Percentiles rank a stretch among this genome's conserved stretches.
These are phyloP conservation scores for Cicer bijugum DNA, from an alignment of 306 rosid species.

Conservation along the genomic window DNA sequence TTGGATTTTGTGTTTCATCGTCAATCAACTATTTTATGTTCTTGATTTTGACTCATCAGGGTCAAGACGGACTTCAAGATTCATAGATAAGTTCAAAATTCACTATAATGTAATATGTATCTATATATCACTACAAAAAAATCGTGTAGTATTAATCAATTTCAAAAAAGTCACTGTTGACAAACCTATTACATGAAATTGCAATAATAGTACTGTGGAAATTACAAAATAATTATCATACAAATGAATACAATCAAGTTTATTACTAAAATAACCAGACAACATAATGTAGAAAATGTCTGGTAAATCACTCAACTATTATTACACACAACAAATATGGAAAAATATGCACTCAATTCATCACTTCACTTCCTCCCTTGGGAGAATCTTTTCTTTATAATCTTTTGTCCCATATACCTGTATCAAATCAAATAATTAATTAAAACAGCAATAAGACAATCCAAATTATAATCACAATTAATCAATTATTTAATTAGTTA, in stretches of 20 bases:
- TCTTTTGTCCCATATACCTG: conserved; percentile 75
- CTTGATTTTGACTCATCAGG: neutral
- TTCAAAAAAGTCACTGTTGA: neutral
- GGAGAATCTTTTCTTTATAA: conserved; percentile 46
- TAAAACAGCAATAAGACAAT: neutral
- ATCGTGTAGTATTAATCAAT: too few relatives aligned
- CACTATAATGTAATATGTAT: too few relatives aligned
- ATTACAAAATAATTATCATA: neutral
- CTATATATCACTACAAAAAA: too few relatives aligned
- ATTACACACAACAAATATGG: conserved; percentile 6
- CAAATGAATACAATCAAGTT: neutral
- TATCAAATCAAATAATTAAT: neutral
- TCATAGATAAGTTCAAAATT: too few relatives aligned
- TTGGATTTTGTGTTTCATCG: conserved; percentile 33
- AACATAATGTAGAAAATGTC: conserved; percentile 2
- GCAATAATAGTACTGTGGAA: neutral
- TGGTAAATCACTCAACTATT: conserved; percentile 22
- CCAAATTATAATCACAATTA: neutral
- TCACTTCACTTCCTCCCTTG: conserved; percentile 29
- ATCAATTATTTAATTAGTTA: neutral
- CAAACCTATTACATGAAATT: conserved; percentile 3
- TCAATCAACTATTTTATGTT: conserved; percentile 18
- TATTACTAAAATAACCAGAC: conserved; percentile 9
- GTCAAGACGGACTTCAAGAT: too few relatives aligned
- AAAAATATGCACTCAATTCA: neutral